phyloP scores from a whole-genome alignment of 129 eudicot genomes.

The Pittosporum tobira region DNA sequence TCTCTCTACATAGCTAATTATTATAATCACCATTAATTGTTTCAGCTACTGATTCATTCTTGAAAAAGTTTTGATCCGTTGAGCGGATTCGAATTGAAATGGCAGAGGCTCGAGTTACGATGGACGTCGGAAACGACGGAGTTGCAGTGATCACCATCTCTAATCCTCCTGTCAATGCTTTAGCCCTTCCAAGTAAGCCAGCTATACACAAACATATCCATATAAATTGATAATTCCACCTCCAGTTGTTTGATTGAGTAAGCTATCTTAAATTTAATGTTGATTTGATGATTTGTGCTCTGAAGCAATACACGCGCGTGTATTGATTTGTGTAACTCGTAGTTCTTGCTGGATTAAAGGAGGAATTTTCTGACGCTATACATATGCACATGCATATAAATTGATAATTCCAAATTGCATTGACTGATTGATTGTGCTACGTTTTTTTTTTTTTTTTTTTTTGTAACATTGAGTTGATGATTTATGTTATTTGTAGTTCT shows the following conservation, averaged over 20 bases:
- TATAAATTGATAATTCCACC: background rate
- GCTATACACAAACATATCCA: too few relatives aligned
- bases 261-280: too few relatives aligned
- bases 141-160: slow-evolving; percentile 64
- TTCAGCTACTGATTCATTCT: too few relatives aligned
- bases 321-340: too few relatives aligned
- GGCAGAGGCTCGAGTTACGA: slow-evolving; percentile 39
- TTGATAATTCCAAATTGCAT: too few relatives aligned
- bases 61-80: too few relatives aligned
- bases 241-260: background rate
- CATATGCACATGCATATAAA: too few relatives aligned
- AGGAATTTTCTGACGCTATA: slow-evolving; percentile 58
- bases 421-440: too few relatives aligned
- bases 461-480: background rate
- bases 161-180: slow-evolving; percentile 78
- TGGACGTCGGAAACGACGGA: slow-evolving; percentile 76
- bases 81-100: slow-evolving; percentile 9
- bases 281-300: too few relatives aligned
- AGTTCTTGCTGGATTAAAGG: slow-evolving; percentile 68
- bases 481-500: slow-evolving; percentile 40
- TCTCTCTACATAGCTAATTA: too few relatives aligned
- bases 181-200: slow-evolving; percentile 51
- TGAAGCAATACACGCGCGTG: too few relatives aligned
- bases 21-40: too few relatives aligned
- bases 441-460: background rate